Conservation (phyloP, 306 rosid species). For the Quercus suber region DNA sequence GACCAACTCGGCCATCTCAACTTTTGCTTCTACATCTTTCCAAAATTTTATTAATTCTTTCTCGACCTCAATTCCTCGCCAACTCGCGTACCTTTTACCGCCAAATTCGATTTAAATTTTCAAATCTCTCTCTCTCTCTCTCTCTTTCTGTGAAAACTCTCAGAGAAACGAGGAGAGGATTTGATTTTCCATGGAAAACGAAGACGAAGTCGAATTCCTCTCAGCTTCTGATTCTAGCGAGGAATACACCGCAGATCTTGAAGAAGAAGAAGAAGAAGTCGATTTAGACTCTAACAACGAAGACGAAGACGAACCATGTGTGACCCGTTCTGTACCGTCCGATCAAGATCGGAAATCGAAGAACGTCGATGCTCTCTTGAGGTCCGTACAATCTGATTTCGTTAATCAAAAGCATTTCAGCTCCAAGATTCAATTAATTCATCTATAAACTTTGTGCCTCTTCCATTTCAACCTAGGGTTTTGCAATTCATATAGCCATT, state of each 20-base stretch:
- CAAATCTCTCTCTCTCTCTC: not conserved
- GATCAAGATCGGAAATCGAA: conserved; percentile 58
- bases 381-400: conserved; percentile 28
- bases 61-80: not conserved
- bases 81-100: not conserved
- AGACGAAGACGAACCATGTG: not conserved
- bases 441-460: not conserved
- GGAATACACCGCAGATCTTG: conserved; percentile 28
- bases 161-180: conserved; percentile 14
- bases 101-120: conserved; percentile 9
- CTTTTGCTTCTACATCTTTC: not conserved
- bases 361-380: conserved; percentile 81
- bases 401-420: not conserved
- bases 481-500: not conserved
- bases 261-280: conserved; percentile 20
- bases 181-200: conserved; percentile 41
- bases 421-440: not conserved
- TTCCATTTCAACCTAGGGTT: not conserved
- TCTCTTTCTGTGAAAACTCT: not conserved
- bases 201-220: conserved; percentile 43
- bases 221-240: conserved; percentile 47
- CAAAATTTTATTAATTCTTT: too few species aligned
- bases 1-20: conserved; percentile 9
- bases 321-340: conserved; percentile 19
- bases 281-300: conserved; percentile 5